phyloP scores from a whole-genome alignment of 345 rosid species.

The Gossypium raimondii region DNA sequence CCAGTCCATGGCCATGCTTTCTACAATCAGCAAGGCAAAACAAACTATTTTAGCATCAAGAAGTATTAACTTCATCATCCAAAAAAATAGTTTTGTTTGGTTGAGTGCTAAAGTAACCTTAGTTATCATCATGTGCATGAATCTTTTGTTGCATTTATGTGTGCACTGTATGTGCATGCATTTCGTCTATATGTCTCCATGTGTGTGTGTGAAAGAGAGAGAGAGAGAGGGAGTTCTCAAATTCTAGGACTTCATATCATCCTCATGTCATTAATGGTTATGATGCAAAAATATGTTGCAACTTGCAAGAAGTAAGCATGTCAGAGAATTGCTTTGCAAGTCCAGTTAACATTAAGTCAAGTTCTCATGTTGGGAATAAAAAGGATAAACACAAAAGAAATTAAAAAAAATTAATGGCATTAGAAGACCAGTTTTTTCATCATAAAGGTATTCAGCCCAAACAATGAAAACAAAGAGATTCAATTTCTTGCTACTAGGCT shows the following conservation, averaged over 20 bases:
- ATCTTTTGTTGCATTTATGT: neutral
- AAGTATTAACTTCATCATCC: slow-evolving; percentile 1
- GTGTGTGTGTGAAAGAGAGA: neutral
- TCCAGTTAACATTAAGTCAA: neutral
- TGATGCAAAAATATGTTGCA: neutral
- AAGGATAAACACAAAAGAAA: neutral
- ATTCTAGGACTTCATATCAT: neutral
- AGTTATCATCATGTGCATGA: neutral
- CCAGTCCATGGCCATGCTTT: neutral
- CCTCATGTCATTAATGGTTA: neutral
- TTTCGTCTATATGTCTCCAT: neutral
- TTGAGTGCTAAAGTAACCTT: neutral
- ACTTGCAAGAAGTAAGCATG: neutral
- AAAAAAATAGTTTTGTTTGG: neutral
- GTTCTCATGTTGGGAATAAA: neutral
- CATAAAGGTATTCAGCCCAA: neutral
- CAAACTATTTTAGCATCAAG: neutral
- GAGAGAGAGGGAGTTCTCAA: neutral
- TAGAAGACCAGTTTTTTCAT: neutral
- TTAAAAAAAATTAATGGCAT: neutral
- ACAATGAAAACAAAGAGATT: neutral
- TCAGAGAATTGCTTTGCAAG: neutral
- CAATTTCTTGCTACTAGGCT: neutral
- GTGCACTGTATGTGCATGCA: neutral
- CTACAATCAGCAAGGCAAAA: neutral